Evolutionary conservation across 495 filamentous ascomycete species (phyloP), one percentile per base, ranked within the genome.

Genomic region (Penicillium parvum): DNA sequence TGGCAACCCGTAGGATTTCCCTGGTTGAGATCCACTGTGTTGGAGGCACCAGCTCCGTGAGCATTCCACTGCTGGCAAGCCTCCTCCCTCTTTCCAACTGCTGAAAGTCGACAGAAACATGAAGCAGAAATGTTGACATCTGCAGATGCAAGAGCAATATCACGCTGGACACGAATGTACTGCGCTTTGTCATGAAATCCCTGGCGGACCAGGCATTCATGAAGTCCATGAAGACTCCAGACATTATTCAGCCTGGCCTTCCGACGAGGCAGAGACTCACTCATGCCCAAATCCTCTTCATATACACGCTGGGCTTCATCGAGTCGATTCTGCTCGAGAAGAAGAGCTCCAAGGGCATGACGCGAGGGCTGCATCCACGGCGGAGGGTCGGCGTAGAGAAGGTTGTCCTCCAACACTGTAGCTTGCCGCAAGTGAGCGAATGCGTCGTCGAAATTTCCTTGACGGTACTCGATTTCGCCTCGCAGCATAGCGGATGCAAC

Each of bases 311-410:
- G 52, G 1, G 81, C 81, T 27, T 79, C 63, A 15, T 74, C 65
- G 15, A 76, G 62, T 7, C 62, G 60, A 2, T 73, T 74, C 39
- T 83, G 81, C 40, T 85, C 81, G 7, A 79, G 50, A 1, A 78
- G 60, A 0, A 83, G 62, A 2, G 79, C 81, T 0, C 73, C 81
- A 37, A 78, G 78, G 5, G 80, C 78, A 58, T 85, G 80, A 3
- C 77, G 64, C 1, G 78, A 74, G 2, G 80, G 78, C 37, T 79
- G 75, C 78, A 83, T 81, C 78, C 77, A 81, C 0, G 76, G 75
- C 81, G 79, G 83, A 1, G 81, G 81, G 59, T 85, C 81, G 27
- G 78, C 73, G 40, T 78, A 85, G 0, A 70, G 72, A 5, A 85
- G 64, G 0, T 45, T 43, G 37, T 79, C 74, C 39, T 81, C 48